Conservation (phyloP, 768 basidiomycete genomes). For the Boletus pseudopeckii region DNA sequence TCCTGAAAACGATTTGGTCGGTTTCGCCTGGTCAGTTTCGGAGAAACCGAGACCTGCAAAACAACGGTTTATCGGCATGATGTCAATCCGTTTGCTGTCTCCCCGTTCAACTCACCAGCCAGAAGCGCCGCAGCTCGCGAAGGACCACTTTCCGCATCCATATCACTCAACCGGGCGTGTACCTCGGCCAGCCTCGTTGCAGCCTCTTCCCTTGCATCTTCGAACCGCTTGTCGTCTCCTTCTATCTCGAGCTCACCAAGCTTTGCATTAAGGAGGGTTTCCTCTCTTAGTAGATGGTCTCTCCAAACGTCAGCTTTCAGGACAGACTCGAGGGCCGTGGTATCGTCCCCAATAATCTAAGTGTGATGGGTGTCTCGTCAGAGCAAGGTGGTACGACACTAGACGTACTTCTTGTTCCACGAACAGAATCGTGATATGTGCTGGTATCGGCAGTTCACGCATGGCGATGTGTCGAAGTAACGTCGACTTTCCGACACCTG, state of each 20-base stretch:
- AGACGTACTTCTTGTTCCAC: conserved; percentile 90
- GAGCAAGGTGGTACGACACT: not conserved
- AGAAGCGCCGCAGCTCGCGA: conserved; percentile 85
- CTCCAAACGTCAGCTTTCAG: conserved; percentile 99
- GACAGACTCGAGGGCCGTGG: conserved; percentile 87
- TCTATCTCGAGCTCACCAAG: conserved; percentile 70
- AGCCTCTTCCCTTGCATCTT: conserved; percentile 83
- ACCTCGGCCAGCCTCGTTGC: conserved; percentile 82
- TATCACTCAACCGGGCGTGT: conserved; percentile 87
- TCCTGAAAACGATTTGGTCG: conserved; percentile 87
- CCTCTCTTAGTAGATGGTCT: conserved; percentile 86
- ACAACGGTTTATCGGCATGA: not conserved
- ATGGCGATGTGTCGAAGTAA: conserved; percentile 91
- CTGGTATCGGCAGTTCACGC: conserved; percentile 89
- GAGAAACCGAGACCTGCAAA: conserved; percentile 81
- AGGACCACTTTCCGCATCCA: conserved; percentile 98
- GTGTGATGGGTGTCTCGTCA: not conserved
- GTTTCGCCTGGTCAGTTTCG: conserved; percentile 79
- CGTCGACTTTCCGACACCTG: conserved; percentile 95
- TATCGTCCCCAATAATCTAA: conserved; percentile 91
- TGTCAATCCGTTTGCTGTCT: not conserved
- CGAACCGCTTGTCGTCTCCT: conserved; percentile 75
- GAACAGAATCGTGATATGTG: conserved; percentile 95
- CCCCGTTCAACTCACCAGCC: conserved; percentile 51
- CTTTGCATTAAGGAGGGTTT: conserved; percentile 67